Base-by-base conservation (phyloP, 495 filamentous ascomycete genomes). In the Hypoxylon lenormandii region DNA sequence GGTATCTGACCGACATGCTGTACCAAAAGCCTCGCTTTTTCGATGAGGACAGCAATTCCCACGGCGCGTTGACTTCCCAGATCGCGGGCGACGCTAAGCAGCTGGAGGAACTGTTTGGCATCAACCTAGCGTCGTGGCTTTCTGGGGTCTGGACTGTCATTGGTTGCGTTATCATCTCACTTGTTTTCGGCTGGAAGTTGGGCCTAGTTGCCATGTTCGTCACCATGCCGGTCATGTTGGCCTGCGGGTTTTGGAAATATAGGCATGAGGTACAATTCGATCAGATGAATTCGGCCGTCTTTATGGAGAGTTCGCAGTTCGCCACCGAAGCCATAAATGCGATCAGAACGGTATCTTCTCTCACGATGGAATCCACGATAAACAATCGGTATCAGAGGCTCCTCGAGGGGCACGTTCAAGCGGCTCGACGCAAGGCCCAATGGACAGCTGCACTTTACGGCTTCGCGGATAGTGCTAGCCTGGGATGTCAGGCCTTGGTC, bases 251-350 rank as follows among this genome's bases (percentile, higher is more conserved):
- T 15, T 74, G 79, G 18, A 76, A 81, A 60, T 68, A 77, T 11
- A 63, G 76, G 23, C 74, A 81, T 30, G 78, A 81, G 18, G 21
- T 30, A 19, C 65, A 65, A 28, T 62, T 78, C 67, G 80, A 68
- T 47, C 45, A 63, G 2, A 45, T 58, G 7, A 64, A 69, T 4
- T 74, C 70, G 16, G 74, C 74, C 18, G 37, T 60, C 8, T 66
- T 75, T 23, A 43, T 51, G 0, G 46, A 33, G 11, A 71, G 68
- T 19, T 69, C 79, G 0, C 70, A 70, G 30, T 73, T 79, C 40
- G 87, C 85, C 5, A 76, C 81, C 0, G 86, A 89, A 70, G 82
- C 85, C 5, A 79, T 88, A 36, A 76, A 66, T 10, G 77, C 85
- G 0, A 86, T 88, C 38, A 77, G 85, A 13, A 89, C 86, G 0